These are phyloP conservation scores for Zygosaccharomyces sapae DNA, from an alignment of 1,139 yeast species.

Conservation along the genomic window DNA sequence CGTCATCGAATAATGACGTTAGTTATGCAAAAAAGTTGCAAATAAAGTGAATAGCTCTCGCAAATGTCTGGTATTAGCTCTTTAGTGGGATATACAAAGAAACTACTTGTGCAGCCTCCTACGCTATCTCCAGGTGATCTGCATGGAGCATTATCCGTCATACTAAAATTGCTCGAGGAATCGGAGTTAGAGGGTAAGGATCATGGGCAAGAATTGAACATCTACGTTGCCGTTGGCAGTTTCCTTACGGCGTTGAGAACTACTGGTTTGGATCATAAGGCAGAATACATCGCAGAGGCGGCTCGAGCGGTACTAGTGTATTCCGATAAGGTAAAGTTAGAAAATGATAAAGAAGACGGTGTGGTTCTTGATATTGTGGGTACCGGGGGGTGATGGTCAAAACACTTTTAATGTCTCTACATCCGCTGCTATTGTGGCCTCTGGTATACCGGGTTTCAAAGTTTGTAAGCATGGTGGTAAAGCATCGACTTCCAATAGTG, in stretches of 20 bases:
- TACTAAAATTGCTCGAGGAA: constrained; percentile 19
- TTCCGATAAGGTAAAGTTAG: constrained; percentile 46
- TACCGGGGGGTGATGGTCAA: constrained; percentile 97
- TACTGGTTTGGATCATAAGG: constrained; percentile 73
- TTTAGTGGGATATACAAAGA: constrained; percentile 24
- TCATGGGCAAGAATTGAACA: constrained; percentile 7
- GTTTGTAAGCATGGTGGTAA: constrained; percentile 95
- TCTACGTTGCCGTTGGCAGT: constrained; percentile 63
- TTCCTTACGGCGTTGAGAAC: constrained; percentile 73
- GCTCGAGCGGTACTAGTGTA: constrained; percentile 64
- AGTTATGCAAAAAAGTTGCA: neutral
- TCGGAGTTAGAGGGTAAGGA: constrained; percentile 7
- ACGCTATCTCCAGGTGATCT: constrained; percentile 29
- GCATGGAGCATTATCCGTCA: constrained; percentile 23
- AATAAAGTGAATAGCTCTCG: neutral
- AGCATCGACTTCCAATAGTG: constrained; percentile 88
- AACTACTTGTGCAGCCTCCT: constrained; percentile 26
- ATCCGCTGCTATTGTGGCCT: constrained; percentile 87
- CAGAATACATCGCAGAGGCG: constrained; percentile 82
- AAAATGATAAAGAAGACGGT: constrained; percentile 12
- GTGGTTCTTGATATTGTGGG: constrained; percentile 88
- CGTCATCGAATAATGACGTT: neutral
- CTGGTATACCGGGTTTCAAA: constrained; percentile 73
- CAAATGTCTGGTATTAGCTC: constrained; percentile 6
- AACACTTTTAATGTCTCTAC: constrained; percentile 95